Evolutionary conservation across 2,329 filamentous ascomycete species (phyloP), one percentile per base, ranked within the genome.

Genomic region (Cyclaneusma minus): DNA sequence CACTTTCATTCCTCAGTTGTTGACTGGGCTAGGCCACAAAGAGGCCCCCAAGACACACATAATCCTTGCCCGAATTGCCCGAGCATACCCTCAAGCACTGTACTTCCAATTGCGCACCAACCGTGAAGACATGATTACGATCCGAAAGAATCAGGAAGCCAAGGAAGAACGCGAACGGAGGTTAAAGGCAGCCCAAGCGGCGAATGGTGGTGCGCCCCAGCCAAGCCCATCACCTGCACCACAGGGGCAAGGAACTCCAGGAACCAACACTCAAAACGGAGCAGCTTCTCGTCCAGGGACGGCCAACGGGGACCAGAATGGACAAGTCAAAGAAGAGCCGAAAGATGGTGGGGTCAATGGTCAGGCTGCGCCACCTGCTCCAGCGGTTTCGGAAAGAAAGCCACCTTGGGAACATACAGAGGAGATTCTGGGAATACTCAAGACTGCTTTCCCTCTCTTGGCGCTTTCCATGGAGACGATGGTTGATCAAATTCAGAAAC

Each of bases 381-480:
- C 35, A 8, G 22, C 9, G 7, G n/a, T n/a, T n/a, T 24, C 22
- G 13, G 9, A 24, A 7, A 42, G 73, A 56, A 85, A 82, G 55
- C 82, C 80, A 36, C 84, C 91, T 1, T 95, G 89, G 89, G 89
- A 98, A 47, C 76, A 91, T 41, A 87, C 84, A 0, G 89, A 98
- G 40, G 85, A 95, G 48, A 83, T 98, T 33, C 84, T 93, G 65
- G 80, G 84, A 17, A 80, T 84, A 16, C 71, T 98, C 28, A 95
- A 98, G 62, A 95, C 89, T 5, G 85, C 87, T 0, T 98, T 95
- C 61, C 89, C 89, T 13, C 64, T 99, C 11, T 67, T 99, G 40
- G 89, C 91, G 7, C 60, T 95, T 22, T 94, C 87, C 0, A 95
- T 99, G 89, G 89, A 99, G 56, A 93, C 87, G 0, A 98, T 95